Evolutionary conservation across 2,329 filamentous ascomycete genomes (phyloP).

Genomic region (Arthrobotrys megalospora): DNA sequence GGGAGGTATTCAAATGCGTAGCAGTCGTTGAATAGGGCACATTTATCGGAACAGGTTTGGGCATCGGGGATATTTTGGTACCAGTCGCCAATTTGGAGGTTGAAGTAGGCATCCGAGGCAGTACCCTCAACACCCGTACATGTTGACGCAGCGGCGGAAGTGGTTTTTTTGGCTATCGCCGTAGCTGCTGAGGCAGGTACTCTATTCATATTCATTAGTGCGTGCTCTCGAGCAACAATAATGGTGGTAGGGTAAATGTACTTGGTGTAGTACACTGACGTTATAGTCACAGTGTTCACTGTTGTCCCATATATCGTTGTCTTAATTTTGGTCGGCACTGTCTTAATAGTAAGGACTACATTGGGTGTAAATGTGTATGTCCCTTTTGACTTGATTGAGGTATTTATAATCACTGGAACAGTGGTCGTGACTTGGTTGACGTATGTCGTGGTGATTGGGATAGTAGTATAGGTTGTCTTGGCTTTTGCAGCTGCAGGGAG

Average conservation of each 20-base stretch:
- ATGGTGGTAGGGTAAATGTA: not conserved
- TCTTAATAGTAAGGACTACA: constrained; percentile 33
- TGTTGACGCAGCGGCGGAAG: not conserved
- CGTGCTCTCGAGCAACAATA: not conserved
- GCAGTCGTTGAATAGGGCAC: constrained; percentile 32
- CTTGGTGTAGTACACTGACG: constrained; percentile 33
- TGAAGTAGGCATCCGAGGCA: constrained; percentile 39
- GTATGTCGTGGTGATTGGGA: constrained; percentile 28
- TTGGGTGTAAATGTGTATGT: constrained; percentile 39
- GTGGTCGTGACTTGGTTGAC: constrained; percentile 34
- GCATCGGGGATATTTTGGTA: constrained; percentile 40
- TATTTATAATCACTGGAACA: constrained; percentile 35
- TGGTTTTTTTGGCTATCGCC: not conserved
- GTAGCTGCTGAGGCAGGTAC: not conserved
- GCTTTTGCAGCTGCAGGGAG: constrained; percentile 19
- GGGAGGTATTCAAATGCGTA: constrained; percentile 40
- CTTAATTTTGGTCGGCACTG: constrained; percentile 31
- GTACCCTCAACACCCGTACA: constrained; percentile 33
- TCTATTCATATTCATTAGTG: not conserved
- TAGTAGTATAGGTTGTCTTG: constrained; percentile 31
- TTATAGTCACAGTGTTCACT: constrained; percentile 8
- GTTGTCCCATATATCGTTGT: constrained; percentile 36
- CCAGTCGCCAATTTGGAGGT: constrained; percentile 45
- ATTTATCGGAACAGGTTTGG: constrained; percentile 33
- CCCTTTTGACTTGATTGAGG: constrained; percentile 36